Percentiles rank a stretch among this genome's conserved stretches.
Conservation (phyloP, 164 flowering plant species). For the Tetrastigma voinierianum region DNA sequence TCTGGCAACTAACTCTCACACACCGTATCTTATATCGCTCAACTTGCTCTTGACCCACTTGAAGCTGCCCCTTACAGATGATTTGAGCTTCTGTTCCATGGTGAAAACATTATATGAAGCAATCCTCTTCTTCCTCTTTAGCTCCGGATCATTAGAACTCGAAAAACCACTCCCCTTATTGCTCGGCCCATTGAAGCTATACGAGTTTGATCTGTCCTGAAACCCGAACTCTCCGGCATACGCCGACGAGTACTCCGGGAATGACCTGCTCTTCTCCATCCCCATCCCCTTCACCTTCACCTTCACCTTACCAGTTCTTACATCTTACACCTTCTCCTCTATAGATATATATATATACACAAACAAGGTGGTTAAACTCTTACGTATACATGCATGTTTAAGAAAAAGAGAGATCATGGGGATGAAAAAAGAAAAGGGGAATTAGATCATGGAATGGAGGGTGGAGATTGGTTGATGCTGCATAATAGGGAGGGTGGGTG, state of each 20-base stretch:
- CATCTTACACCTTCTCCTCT: no score
- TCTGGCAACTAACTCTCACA: slow-evolving; percentile 12
- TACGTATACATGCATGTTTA: no score
- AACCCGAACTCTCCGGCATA: slow-evolving; percentile 39
- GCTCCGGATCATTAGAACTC: slow-evolving; percentile 50
- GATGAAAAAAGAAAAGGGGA: no score
- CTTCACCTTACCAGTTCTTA: no score
- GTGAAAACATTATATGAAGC: slow-evolving; percentile 60
- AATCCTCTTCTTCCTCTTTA: slow-evolving; percentile 75
- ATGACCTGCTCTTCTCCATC: slow-evolving; percentile 69
- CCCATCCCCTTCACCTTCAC: no score
- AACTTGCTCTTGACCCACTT: slow-evolving; percentile 85
- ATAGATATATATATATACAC: no score
- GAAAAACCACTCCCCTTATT: slow-evolving; percentile 36
- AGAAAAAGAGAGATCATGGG: no score
- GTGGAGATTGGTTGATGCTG: no score
- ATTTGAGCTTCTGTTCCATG: slow-evolving; percentile 62
- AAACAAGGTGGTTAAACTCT: no score
- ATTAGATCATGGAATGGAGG: no score
- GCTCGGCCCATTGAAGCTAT: slow-evolving; percentile 66
- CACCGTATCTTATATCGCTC: slow-evolving; percentile 42
- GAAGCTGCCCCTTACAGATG: slow-evolving; percentile 62
- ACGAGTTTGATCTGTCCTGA: slow-evolving; percentile 38
- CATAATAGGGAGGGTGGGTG: no score
- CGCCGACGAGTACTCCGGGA: slow-evolving; percentile 41